Evolutionary conservation across 1,284 basidiomycete genomes (phyloP).

Genomic region (Boletus sp.): DNA sequence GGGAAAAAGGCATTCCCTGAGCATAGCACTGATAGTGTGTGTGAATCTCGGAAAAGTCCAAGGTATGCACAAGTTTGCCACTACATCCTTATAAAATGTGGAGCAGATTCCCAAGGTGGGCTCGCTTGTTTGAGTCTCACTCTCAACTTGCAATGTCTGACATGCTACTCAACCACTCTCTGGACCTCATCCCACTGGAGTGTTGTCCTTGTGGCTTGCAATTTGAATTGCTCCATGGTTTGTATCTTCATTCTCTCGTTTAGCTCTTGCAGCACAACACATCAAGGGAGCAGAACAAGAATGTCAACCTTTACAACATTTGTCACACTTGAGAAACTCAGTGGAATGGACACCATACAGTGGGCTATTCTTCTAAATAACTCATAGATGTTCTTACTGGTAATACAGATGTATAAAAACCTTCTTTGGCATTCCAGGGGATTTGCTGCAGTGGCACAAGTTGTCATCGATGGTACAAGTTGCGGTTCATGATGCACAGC

Average conservation of each 20-base stretch:
- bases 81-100: neutral
- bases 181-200: neutral
- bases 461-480: slow-evolving; percentile 22
- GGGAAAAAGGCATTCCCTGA: too few species aligned
- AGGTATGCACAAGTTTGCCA: too few species aligned
- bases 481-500: neutral
- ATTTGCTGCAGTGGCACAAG: slow-evolving; percentile 28
- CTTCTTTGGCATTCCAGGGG: slow-evolving; percentile 30
- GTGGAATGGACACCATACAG: slow-evolving; percentile 26
- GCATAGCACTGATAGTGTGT: too few species aligned
- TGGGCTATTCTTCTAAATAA: neutral
- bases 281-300: slow-evolving; percentile 15
- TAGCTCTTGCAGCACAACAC: neutral
- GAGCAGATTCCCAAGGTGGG: neutral
- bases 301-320: slow-evolving; percentile 15
- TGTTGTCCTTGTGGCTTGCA: neutral
- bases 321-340: slow-evolving; percentile 18
- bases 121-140: neutral
- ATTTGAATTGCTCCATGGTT: neutral
- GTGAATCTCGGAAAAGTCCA: too few species aligned
- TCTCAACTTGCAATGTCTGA: neutral
- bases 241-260: neutral
- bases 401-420: slow-evolving; percentile 16
- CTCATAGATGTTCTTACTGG: neutral
- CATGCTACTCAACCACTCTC: neutral